Base-by-base conservation (phyloP, 2,329 filamentous ascomycete genomes). In the Fusarium piperis region DNA sequence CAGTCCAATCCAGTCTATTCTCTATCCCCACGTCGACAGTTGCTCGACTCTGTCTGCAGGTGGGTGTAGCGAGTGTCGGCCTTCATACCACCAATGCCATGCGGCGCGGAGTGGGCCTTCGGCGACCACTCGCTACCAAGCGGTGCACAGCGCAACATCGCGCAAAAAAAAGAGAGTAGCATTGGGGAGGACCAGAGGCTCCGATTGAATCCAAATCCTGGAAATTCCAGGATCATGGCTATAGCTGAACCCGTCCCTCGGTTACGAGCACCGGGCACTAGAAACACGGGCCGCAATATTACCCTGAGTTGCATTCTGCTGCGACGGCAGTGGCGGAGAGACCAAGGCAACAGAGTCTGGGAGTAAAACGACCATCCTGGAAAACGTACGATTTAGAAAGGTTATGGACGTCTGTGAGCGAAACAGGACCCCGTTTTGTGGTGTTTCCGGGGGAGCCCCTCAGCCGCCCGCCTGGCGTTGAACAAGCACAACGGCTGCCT, bases 401-500 rank as follows among this genome's bases (percentile, higher is more conserved):
- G 55, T 64, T 67, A 33, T 28, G 48, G 20, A 64, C 69, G 62
- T 61, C 55, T 53, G n/a, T 35, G 58, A 59, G 46, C 62, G 48
- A 64, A 68, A 35, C 26, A 10, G 39, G 59, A 33, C 35, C 52
- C 62, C 59, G 57, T 68, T 64, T 52, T 53, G 44, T 71, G 32
- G 55, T 73, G 61, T 62, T 57, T 62, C 53, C 55, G 56, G 46
- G 46, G 46, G 48, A 51, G 55, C 66, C 70, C 72, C 61, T 51
- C 51, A 59, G 35, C 35, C 60, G 58, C 61, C 70, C 61, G 60
- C 48, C 60, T 56, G 67, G 59, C 64, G 59, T 73, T 73, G 38
- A 59, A 59, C 56, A 70, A 65, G 46, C 66, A 59, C 59, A 73
- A 73, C 70, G 70, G 70, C 64, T 73, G 59, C 66, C 62, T 69